Base-by-base conservation (phyloP, 78 protist genomes). In the Corallochytrium limacisporum region DNA sequence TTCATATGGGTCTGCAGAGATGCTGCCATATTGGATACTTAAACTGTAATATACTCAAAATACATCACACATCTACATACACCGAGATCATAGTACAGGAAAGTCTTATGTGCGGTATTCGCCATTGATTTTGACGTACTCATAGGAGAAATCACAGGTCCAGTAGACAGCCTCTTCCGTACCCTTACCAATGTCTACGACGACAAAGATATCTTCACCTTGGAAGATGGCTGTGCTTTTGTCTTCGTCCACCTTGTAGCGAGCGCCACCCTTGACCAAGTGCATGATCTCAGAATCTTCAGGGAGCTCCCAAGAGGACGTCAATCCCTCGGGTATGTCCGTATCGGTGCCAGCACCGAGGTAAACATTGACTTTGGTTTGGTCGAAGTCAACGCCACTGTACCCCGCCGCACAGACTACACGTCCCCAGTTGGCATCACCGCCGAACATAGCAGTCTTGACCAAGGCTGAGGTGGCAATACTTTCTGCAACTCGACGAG, bases 391-490 rank as follows among this genome's bases (percentile, higher is more conserved):
- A 48, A 62, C 75, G 18, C 86, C 86, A 54, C 78, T 61, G 74
- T 72, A 72, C 20, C 86, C 86, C 43, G 55, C 70, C 0, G 86
- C 86, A 29, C 79, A 74, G 26, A 80, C 61, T n/a, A 80, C 75
- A 35, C 86, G 73, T 28, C 86, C 86, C 81, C 79, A 73, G 51
- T 80, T 80, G 65, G 81, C 81, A 47, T 80, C 86, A 12, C 40
- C 72, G 37, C 86, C 86, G 60, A 66, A 73, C n/a, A 80, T 20
- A 12, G 86, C 86, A 37, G 77, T 69, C 55, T 80, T 80, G 9
- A 80, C 86, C 50, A 80, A 42, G 28, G 57, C 39, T 2, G 77
- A 67, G 7, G 67, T 73, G 31, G 74, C 50, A 12, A 80, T 65
- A 20, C 53, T 47, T 20, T 44, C 26, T 0, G 75, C 80, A 32